Conservation (phyloP, 495 filamentous ascomycete species). For the Hypomontagnella monticulosa region DNA sequence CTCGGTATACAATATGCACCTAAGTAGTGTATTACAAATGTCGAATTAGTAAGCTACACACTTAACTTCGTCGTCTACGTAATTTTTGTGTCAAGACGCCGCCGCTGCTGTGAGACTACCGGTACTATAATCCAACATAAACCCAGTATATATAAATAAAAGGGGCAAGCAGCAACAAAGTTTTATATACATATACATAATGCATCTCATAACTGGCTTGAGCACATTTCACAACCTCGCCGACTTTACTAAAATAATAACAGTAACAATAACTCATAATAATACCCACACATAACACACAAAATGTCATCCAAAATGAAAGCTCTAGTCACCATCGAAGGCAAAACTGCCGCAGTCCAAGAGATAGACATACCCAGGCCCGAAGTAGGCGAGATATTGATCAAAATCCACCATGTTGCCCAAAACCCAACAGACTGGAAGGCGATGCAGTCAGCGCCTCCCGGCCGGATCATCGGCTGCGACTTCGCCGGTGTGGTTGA, state of each 20-base stretch:
- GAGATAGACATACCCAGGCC: conserved; percentile 34
- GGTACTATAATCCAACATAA: no score
- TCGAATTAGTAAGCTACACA: no score
- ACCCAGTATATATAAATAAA: no score
- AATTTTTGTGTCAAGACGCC: no score
- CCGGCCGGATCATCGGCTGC: conserved; percentile 60
- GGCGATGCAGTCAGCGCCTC: conserved; percentile 15
- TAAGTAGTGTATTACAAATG: no score
- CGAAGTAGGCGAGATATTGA: conserved; percentile 38
- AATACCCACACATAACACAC: not conserved
- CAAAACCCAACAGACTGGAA: conserved; percentile 47
- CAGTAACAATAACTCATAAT: not conserved
- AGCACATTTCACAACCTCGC: not conserved
- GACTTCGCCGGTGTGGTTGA: conserved; percentile 66
- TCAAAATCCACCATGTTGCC: conserved; percentile 35
- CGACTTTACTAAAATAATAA: not conserved
- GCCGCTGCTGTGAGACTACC: no score
- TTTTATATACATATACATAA: no score
- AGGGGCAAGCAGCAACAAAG: no score
- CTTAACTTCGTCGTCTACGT: no score
- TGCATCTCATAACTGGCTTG: no score
- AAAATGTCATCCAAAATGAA: conserved; percentile 35
- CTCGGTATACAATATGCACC: no score
- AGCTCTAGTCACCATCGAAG: conserved; percentile 33
- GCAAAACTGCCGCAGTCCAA: conserved; percentile 22